Evolutionary conservation across 1,284 basidiomycete genomes (phyloP), one percentile per base, ranked within the genome.

Genomic region (Cutaneotrichosporon spelunceum): DNA sequence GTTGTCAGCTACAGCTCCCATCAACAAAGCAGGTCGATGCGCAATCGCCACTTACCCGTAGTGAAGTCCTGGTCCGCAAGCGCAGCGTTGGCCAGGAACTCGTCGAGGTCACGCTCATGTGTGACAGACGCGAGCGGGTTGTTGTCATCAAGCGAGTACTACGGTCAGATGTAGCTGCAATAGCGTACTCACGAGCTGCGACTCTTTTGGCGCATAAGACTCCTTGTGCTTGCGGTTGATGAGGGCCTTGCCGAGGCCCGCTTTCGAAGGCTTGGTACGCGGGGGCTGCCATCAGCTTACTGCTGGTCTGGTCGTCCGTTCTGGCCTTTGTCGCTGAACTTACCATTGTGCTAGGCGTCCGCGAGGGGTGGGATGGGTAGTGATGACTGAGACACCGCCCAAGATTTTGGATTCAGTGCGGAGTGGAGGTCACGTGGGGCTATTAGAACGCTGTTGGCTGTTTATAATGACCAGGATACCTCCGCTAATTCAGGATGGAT

Each of bases 61-160:
- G 93, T 93, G 74, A 99, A 99, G 72, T 99, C 92, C 16, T 88
- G 89, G 57, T 91, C 95, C 23, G 96, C 96, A 56, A 99, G 82
- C 67, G 92, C 89, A 4, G 96, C 96, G 21, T 93, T 97, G 75
- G 87, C 95, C 63, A 99, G 81, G 77, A 99, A 99, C 78, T 95
- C 93, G 70, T 98, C 95, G 29, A 99, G 82, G 81, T 97, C 93
- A 62, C 87, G 84, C 80, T 99, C 93, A 78, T 99, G 95, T 0
- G 96, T 99, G 44, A 99, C 88, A 1, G 94, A 97, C 70, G 88
- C 87, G 33, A 99, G 84, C 45, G 87, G 87, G 62, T 85, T 85
- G 11, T 84, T 88, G 59, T 88, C 68, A 71, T 95, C 91, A 19
- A 88, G 88, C 39, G 86, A 86, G 77, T 90, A 93, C 90, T 94